These are phyloP conservation scores for Fusarium sp. DNA, from an alignment of 2,329 filamentous ascomycete species.

Conservation along the genomic window DNA sequence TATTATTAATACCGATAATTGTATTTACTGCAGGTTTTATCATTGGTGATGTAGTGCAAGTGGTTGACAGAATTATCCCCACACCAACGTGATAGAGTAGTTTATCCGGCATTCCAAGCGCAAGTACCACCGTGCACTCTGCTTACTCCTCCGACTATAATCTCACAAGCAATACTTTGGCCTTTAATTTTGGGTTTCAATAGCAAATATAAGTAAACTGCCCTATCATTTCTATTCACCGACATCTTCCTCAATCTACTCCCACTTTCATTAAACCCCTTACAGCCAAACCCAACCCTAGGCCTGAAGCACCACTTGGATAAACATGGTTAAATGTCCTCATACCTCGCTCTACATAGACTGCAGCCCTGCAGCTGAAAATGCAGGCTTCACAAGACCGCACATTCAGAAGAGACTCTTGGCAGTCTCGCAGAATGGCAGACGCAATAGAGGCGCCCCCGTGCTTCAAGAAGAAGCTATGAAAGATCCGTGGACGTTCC, in stretches of 20 bases:
- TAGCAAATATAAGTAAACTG: not conserved
- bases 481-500: constrained; percentile 58
- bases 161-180: not conserved
- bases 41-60: not conserved
- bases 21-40: not conserved
- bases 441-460: constrained; percentile 32
- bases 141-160: not conserved
- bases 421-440: constrained; percentile 39
- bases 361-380: constrained; percentile 27
- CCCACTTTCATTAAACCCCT: not conserved
- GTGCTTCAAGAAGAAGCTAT: constrained; percentile 23
- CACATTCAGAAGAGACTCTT: constrained; percentile 20
- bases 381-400: constrained; percentile 27
- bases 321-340: constrained; percentile 4
- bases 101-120: not conserved
- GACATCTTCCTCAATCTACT: not conserved
- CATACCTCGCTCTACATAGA: constrained; percentile 8
- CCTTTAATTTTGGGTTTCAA: not conserved
- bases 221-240: not conserved
- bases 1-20: not conserved
- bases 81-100: not conserved
- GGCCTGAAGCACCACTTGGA: not conserved
- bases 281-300: not conserved
- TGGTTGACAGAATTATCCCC: not conserved
- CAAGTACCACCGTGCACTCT: not conserved